Conservation (phyloP, 2,329 filamentous ascomycete species). For the Paecilomyces sp. region DNA sequence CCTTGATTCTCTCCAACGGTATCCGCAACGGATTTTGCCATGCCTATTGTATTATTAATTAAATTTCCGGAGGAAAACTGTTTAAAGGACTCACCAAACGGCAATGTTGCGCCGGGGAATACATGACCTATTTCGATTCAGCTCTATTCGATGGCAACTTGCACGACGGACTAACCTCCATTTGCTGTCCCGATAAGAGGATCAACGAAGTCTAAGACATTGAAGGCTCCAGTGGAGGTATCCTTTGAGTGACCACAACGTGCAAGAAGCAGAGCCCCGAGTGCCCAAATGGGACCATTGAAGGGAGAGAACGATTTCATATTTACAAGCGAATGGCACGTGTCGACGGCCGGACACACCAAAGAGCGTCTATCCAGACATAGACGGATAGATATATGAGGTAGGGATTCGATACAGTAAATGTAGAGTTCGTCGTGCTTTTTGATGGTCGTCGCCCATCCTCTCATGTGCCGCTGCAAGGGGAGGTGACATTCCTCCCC, state of each 20-base stretch:
- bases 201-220: slow-evolving; percentile 36
- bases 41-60: slow-evolving; percentile 22
- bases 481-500: not conserved
- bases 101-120: slow-evolving; percentile 50
- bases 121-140: slow-evolving; percentile 41
- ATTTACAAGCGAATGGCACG: not conserved
- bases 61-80: not conserved
- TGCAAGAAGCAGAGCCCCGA: not conserved
- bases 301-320: not conserved
- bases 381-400: not conserved
- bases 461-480: not conserved
- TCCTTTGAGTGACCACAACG: not conserved
- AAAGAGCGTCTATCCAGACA: not conserved
- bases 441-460: not conserved
- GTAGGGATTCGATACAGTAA: not conserved
- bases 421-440: not conserved
- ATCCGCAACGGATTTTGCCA: slow-evolving; percentile 52
- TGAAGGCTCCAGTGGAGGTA: not conserved
- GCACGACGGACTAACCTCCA: slow-evolving; percentile 27
- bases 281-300: not conserved
- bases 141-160: not conserved
- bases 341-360: not conserved
- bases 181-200: slow-evolving; percentile 50
- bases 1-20: slow-evolving; percentile 49
- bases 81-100: slow-evolving; percentile 36